These are phyloP conservation scores for Karstenula rhodostoma DNA, from an alignment of 2,329 filamentous ascomycete species.

Conservation along the genomic window DNA sequence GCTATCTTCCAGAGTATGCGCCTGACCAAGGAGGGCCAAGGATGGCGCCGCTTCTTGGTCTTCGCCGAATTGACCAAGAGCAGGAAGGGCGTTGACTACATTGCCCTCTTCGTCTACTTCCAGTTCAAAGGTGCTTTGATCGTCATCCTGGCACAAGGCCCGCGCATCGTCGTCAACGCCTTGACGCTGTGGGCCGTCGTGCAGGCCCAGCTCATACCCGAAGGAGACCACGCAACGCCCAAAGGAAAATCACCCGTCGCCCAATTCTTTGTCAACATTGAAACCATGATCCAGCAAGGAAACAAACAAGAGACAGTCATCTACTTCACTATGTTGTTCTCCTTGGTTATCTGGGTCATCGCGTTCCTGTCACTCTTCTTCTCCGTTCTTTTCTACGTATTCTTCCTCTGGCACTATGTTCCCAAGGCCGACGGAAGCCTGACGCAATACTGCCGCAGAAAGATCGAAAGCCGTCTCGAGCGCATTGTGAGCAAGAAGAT, in stretches of 20 bases:
- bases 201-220: constrained; percentile 74
- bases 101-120: constrained; percentile 92
- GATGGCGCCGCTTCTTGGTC: constrained; percentile 90
- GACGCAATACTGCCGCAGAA: constrained; percentile 85
- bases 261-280: constrained; percentile 85
- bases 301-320: constrained; percentile 83
- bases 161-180: constrained; percentile 89
- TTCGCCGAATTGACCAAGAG: constrained; percentile 91
- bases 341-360: constrained; percentile 86
- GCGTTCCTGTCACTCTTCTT: constrained; percentile 76
- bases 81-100: constrained; percentile 88
- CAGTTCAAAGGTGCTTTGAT: constrained; percentile 83
- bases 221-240: constrained; percentile 59
- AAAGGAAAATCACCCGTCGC: constrained; percentile 70
- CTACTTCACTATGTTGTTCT: constrained; percentile 91
- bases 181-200: constrained; percentile 88
- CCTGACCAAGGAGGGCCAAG: constrained; percentile 72
- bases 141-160: constrained; percentile 88
- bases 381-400: constrained; percentile 79
- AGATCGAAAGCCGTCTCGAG: constrained; percentile 85
- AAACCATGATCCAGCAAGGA: constrained; percentile 70
- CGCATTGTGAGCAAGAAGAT: constrained; percentile 87
- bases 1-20: constrained; percentile 84
- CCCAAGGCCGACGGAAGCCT: constrained; percentile 81
- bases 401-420: constrained; percentile 93